Evolutionary conservation across 2,329 filamentous ascomycete genomes (phyloP), one percentile per base, ranked within the genome.

Genomic region (Plenodomus tracheiphilus): DNA sequence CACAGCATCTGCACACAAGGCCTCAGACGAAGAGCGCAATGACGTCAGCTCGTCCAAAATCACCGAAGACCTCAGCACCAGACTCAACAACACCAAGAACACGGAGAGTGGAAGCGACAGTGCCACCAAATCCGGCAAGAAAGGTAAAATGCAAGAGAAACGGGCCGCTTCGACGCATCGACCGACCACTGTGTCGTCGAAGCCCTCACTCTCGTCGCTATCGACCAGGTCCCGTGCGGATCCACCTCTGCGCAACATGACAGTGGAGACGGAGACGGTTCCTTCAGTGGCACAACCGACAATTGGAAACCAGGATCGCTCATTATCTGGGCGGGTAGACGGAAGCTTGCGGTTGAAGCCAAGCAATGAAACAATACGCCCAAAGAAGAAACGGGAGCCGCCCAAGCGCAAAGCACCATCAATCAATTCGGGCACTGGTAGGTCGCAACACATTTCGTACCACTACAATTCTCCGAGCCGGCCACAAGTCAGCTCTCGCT

Each of bases 191-290:
- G 71, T 85, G 73, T 68, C 86, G 66, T 65, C 85, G 71, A 77
- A 89, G 54, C 78, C 88, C 52, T 90, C 89, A 8, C 84, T 85
- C 41, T 82, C 87, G 30, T 86, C 86, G 52, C 81, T 89, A 35
- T 77, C 77, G 43, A 74, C 76, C 46, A 89, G 91, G 66, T 79
- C 83, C 28, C 90, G 92, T 68, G 77, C 54, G 80, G 89, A 96
- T 68, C 86, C 85, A n/a, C 87, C 89, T 30, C 82, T 86, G 48
- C 85, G 88, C 66, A 94, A 90, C 63, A 97, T 99, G 91, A 97
- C 91, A 9, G 93, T 97, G 13, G 94, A 99, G 76, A 97, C 94
- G 0, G 94, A 99, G 73, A 96, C 92, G 0, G 94, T 99, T 32
- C 88, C 85, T 37, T 96, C 92, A 2, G 88, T 97, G 46, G 91